Evolutionary conservation across 352 stramenopile species (phyloP).

Genomic region (Phytophthora ohioensis): DNA sequence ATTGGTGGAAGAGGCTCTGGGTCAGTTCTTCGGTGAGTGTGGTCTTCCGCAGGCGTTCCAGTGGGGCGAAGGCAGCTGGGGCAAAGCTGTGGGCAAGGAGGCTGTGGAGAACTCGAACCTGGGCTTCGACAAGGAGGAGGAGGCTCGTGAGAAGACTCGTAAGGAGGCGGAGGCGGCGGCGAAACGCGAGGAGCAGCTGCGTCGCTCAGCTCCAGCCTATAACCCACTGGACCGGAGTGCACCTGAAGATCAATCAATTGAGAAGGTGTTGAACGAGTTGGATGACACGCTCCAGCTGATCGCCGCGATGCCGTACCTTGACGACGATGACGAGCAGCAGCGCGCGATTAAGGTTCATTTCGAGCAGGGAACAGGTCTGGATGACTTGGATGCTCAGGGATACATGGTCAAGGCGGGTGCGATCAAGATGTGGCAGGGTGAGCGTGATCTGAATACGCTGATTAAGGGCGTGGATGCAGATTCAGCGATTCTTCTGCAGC

Average conservation of each 20-base stretch:
- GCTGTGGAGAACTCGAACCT: slow-evolving; percentile 73
- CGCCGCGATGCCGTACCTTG: slow-evolving; percentile 71
- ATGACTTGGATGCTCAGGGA: slow-evolving; percentile 66
- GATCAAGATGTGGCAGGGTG: slow-evolving; percentile 72
- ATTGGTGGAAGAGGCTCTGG: slow-evolving; percentile 77
- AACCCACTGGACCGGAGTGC: slow-evolving; percentile 31
- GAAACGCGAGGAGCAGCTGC: slow-evolving; percentile 48
- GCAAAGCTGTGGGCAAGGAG: slow-evolving; percentile 67
- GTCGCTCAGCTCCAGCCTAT: slow-evolving; percentile 55
- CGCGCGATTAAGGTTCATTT: slow-evolving; percentile 60
- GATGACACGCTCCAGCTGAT: slow-evolving; percentile 79
- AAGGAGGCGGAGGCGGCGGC: slow-evolving; percentile 48
- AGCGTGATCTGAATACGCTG: slow-evolving; percentile 66
- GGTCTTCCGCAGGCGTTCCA: slow-evolving; percentile 68
- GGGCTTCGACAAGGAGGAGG: slow-evolving; percentile 67
- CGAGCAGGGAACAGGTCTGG: slow-evolving; percentile 63
- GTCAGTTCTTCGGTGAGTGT: slow-evolving; percentile 76
- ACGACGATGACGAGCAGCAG: slow-evolving; percentile 70
- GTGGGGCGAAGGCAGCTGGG: slow-evolving; percentile 81
- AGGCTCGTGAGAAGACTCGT: slow-evolving; percentile 48
- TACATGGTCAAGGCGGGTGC: slow-evolving; percentile 65
- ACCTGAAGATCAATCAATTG: slow-evolving; percentile 61
- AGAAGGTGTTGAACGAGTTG: slow-evolving; percentile 63
- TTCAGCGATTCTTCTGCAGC: slow-evolving; percentile 75
- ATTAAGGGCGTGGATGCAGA: slow-evolving; percentile 58